Conservation (phyloP, 192 early-diverging fungal species). For the Powellomyces hirtus region DNA sequence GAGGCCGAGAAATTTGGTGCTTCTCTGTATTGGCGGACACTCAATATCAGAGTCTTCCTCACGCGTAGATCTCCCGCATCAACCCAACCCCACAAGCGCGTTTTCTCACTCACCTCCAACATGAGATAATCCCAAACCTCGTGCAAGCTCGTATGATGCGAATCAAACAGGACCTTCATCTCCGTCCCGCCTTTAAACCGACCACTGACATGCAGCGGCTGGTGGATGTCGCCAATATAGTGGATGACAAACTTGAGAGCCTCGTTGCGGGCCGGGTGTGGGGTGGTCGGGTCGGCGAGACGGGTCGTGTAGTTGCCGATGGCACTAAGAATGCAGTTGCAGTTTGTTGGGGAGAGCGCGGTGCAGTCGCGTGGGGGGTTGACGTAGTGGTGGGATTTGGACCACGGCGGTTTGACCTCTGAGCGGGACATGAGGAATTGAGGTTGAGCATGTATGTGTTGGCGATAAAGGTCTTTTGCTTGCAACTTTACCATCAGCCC, state of each 20-base stretch:
- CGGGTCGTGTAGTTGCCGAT: constrained; percentile 35
- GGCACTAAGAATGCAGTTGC: constrained; percentile 24
- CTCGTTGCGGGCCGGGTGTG: not conserved
- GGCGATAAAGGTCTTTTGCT: not conserved
- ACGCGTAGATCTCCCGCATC: not conserved
- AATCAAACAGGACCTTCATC: constrained; percentile 17
- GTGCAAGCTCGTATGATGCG: constrained; percentile 4
- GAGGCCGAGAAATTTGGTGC: not conserved
- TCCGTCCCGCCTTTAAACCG: constrained; percentile 32
- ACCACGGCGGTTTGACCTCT: constrained; percentile 7
- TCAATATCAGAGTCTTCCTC: not conserved
- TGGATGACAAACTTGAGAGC: constrained; percentile 42
- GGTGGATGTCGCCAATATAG: constrained; percentile 47
- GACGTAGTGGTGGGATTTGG: constrained; percentile 13
- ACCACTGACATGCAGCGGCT: constrained; percentile 46
- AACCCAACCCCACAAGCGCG: not conserved
- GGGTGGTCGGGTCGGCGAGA: not conserved
- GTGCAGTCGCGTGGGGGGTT: constrained; percentile 6
- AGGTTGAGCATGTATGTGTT: not conserved
- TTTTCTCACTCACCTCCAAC: constrained; percentile 1
- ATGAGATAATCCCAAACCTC: constrained; percentile 37
- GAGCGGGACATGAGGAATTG: not conserved
- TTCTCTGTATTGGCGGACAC: not conserved
- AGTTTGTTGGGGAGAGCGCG: not conserved
- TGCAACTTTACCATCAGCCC: constrained; percentile 28